Evolutionary conservation across 1,139 yeast genomes (phyloP), one percentile per base, ranked within the genome.

Genomic region (Hansenula lynferdii): DNA sequence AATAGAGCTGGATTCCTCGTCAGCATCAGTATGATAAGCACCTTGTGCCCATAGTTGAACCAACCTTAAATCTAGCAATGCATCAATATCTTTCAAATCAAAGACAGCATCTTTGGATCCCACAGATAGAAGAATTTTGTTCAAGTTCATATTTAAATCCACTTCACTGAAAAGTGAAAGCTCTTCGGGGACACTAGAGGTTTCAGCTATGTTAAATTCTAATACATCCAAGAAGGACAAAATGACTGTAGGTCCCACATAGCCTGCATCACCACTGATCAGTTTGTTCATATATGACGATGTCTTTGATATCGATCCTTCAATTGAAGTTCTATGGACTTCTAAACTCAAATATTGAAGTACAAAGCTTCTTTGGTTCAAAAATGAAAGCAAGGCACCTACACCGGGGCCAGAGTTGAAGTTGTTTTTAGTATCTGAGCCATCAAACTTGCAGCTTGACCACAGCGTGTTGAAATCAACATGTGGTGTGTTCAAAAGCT

Each of bases 301-400:
- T 21, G 77, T 73, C 44, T 80, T 69, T 1, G 84, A 69, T 2
- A 73, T 60, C 0, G 86, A 73, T 2, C 79, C 77, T 23, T 56
- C 51, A 3, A 50, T 53, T 15, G 81, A 70, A n/a, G 79, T 67
- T 41, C 71, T 71, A 53, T 84, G 89, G 24, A 87, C 67, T 48
- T 86, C 94, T 41, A 83, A 61, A n/a, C 92, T 75, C 40, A 86
- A 61, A 50, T 80, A 78, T 47, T 83, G 85, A 25, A 86, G 63
- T 8, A 83, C 63, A 21, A 71, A 65, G 34, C 78, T 73, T 53
- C 95, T 71, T 48, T 78, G 82, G 32, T 67, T 70, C 41, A 83
- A 70, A 50, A 85, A 84, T 1, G 80, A 67, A 32, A 78, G 64
- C 39, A 86, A 66, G 0, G 95, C 69, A 25, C 76, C 72, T 35